phyloP scores from a whole-genome alignment of 139 green algal genomes.

The Tetraselmis chui region DNA sequence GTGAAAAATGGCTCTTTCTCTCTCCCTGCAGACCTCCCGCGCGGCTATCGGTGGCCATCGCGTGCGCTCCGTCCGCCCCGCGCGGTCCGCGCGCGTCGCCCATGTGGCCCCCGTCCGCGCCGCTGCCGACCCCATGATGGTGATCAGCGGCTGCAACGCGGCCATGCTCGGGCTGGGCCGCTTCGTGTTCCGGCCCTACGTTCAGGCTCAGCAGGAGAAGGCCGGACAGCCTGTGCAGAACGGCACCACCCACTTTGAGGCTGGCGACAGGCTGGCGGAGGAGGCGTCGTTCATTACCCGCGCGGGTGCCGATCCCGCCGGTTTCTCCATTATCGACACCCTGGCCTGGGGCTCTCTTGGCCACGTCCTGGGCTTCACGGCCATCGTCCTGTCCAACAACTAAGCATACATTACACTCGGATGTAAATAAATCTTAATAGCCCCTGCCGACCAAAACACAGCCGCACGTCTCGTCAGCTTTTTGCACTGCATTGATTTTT shows the following conservation, averaged over 20 bases:
- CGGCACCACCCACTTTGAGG: conserved; percentile 55
- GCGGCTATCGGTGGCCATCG: not conserved
- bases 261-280: conserved; percentile 60
- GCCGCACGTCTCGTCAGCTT: not conserved
- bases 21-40: not conserved
- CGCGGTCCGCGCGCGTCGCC: too few relatives aligned
- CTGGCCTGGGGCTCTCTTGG: conserved; percentile 77
- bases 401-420: not conserved
- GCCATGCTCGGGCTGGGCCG: conserved; percentile 51
- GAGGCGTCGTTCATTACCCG: conserved; percentile 55
- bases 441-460: too few relatives aligned
- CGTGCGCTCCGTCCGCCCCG: not conserved
- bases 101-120: not conserved
- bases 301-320: conserved; percentile 63
- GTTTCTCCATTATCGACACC: conserved; percentile 82
- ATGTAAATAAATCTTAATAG: too few relatives aligned
- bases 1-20: not conserved
- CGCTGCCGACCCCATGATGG: not conserved
- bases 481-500: too few relatives aligned
- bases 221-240: conserved; percentile 71
- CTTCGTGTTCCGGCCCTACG: conserved; percentile 48
- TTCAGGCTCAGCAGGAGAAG: conserved; percentile 31
- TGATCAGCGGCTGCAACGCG: conserved; percentile 23
- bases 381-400: not conserved
- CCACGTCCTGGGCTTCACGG: conserved; percentile 57